These are phyloP conservation scores for Polytrichum formosum DNA, from an alignment of 225 moss, liverwort and hornwort genomes.

Conservation along the genomic window DNA sequence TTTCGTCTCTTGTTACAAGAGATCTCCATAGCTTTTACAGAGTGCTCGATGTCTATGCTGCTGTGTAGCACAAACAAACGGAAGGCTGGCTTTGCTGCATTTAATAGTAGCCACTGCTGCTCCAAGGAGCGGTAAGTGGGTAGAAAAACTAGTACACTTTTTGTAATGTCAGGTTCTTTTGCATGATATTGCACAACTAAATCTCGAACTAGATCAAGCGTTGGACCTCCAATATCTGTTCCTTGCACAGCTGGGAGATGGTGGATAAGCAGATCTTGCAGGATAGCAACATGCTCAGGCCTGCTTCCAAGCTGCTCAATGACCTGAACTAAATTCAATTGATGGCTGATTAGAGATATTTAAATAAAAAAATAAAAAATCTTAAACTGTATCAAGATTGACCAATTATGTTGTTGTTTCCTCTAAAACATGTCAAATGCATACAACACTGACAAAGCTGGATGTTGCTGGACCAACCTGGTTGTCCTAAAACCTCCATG, in stretches of 20 bases:
- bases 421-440: too few species aligned
- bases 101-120: constrained; percentile 50
- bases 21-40: constrained; percentile 61
- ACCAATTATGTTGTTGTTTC: too few species aligned
- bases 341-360: neutral
- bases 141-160: constrained; percentile 55
- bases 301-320: constrained; percentile 46
- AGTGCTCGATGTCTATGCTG: constrained; percentile 65
- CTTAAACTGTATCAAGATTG: too few species aligned
- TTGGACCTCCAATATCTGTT: constrained; percentile 38
- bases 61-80: constrained; percentile 59
- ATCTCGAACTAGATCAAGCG: constrained; percentile 40
- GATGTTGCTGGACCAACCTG: too few species aligned
- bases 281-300: constrained; percentile 30
- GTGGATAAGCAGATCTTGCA: constrained; percentile 19
- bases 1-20: constrained; percentile 42
- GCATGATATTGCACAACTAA: constrained; percentile 48
- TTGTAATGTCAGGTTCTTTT: constrained; percentile 40
- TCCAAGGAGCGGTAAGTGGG: constrained; percentile 64
- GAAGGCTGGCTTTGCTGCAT: constrained; percentile 22
- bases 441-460: too few species aligned
- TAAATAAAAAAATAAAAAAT: neutral
- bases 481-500: too few species aligned
- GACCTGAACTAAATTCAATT: constrained; percentile 24
- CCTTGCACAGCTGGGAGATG: constrained; percentile 31